Evolutionary conservation across 352 stramenopile species (phyloP), one percentile per base, ranked within the genome.

Genomic region (Pythium dissotocum): DNA sequence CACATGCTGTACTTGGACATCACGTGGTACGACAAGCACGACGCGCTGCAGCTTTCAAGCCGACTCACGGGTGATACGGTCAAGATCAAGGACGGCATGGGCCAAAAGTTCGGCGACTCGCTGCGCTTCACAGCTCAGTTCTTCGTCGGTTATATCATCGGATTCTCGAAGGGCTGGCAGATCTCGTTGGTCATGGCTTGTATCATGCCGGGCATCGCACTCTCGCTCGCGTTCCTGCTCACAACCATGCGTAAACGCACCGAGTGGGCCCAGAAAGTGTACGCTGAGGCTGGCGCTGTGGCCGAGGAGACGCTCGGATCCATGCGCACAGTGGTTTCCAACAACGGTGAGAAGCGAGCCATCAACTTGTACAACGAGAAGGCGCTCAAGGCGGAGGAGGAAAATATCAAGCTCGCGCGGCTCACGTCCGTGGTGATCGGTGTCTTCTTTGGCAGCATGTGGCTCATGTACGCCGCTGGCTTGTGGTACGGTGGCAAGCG

Each of bases 41-140:
- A 77, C 38, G 65, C 65, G 21, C 42, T 70, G 2, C 70, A 72
- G 33, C 40, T 77, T 8, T 68, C 70, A 4, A 71, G 54, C 26
- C 64, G 70, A 10, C 28, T 72, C 14, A 71, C 57, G 10, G 70
- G 57, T 14, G 60, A 69, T 32, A 77, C 65, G n/a, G 61, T 77
- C 49, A 77, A 72, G 58, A 76, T 76, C 65, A 70, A 76, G 32
- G 70, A 74, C 12, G 68, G 68, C 9, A 83, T 83, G 68, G 74
- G 74, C 49, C 55, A 71, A 18, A 83, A 83, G 58, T 55, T 83
- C 4, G 73, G 74, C 24, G 73, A 83, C 49, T 49, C 58, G 32
- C 24, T 80, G 30, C 63, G 65, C 13, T 83, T 76, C 57, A 61
- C 64, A 3, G 54, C 51, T 7, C 70, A 79, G 52, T 80, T 80